These are phyloP conservation scores for Nakaseomyces bracarensis DNA, from an alignment of 1,139 yeast species.

Conservation along the genomic window DNA sequence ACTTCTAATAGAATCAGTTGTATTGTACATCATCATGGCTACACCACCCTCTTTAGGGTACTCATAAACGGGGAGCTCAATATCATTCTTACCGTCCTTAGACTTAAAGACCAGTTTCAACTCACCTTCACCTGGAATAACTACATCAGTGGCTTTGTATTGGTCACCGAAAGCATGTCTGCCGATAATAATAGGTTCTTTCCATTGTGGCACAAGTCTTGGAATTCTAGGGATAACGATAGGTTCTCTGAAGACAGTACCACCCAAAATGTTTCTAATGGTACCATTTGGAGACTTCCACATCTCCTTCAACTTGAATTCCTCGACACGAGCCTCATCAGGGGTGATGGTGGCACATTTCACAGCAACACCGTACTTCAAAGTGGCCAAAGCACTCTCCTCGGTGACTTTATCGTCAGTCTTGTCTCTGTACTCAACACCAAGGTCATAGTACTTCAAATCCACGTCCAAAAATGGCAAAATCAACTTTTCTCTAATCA, in stretches of 20 bases:
- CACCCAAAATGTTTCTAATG: slow-evolving; percentile 84
- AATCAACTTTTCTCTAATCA: slow-evolving; percentile 73
- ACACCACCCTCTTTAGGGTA: slow-evolving; percentile 67
- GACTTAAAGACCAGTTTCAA: slow-evolving; percentile 73
- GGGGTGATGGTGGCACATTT: slow-evolving; percentile 97
- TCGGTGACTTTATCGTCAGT: slow-evolving; percentile 81
- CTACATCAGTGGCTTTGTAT: slow-evolving; percentile 82
- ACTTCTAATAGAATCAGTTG: slow-evolving; percentile 78
- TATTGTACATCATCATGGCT: slow-evolving; percentile 89
- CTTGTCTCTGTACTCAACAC: slow-evolving; percentile 73
- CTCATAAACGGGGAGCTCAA: slow-evolving; percentile 57
- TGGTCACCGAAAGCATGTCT: slow-evolving; percentile 97
- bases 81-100: slow-evolving; percentile 50
- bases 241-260: slow-evolving; percentile 94
- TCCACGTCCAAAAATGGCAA: slow-evolving; percentile 78
- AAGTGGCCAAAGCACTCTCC: slow-evolving; percentile 85
- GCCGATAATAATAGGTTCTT: slow-evolving; percentile 87
- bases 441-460: slow-evolving; percentile 82
- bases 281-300: slow-evolving; percentile 97
- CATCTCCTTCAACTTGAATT: slow-evolving; percentile 84
- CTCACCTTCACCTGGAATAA: slow-evolving; percentile 70
- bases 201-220: slow-evolving; percentile 85
- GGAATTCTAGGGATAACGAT: slow-evolving; percentile 85
- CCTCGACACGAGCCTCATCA: slow-evolving; percentile 87
- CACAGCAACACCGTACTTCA: slow-evolving; percentile 81